A percentile compares a stretch with the other conserved stretches of the same genome.
These are phyloP conservation scores for Tardiomyces depauwii DNA, from an alignment of 1,139 yeast species.

Conservation along the genomic window DNA sequence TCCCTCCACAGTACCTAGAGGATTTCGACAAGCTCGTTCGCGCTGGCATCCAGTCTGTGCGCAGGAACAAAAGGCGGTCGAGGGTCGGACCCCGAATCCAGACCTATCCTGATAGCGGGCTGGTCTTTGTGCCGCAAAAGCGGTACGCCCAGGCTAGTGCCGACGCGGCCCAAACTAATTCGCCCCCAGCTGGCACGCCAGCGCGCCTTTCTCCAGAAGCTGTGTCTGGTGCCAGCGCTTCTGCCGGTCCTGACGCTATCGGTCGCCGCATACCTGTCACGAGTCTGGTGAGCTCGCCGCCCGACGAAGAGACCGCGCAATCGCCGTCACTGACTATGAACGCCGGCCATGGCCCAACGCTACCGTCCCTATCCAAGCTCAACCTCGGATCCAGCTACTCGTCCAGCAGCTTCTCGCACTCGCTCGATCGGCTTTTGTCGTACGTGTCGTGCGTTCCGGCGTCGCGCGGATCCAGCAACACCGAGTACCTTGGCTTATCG, in stretches of 20 bases:
- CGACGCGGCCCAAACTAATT: too few species aligned
- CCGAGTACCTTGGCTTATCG: conserved; percentile 48
- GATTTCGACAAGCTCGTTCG: conserved; percentile 87
- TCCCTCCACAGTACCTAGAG: conserved; percentile 40
- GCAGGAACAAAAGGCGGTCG: conserved; percentile 52
- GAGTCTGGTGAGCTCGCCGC: too few species aligned
- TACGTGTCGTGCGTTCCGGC: not conserved
- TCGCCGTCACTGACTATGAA: too few species aligned
- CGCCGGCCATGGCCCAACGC: too few species aligned
- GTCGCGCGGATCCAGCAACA: conserved; percentile 14
- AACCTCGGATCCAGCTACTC: conserved; percentile 1
- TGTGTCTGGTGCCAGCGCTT: too few species aligned
- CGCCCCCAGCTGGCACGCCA: too few species aligned
- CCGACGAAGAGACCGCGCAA: too few species aligned
- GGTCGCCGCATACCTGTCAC: too few species aligned
- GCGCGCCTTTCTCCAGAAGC: too few species aligned
- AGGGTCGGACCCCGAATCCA: conserved; percentile 1
- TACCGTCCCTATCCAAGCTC: not conserved
- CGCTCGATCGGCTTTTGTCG: conserved; percentile 6
- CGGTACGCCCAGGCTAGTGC: conserved; percentile 1
- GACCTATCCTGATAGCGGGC: conserved; percentile 1
- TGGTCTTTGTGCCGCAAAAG: conserved; percentile 5
- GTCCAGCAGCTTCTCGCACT: conserved; percentile 1
- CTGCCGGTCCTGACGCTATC: too few species aligned
- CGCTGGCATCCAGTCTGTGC: conserved; percentile 79